Base-by-base conservation (phyloP, 2,329 filamentous ascomycete species). In the Alternaria postmessia region DNA sequence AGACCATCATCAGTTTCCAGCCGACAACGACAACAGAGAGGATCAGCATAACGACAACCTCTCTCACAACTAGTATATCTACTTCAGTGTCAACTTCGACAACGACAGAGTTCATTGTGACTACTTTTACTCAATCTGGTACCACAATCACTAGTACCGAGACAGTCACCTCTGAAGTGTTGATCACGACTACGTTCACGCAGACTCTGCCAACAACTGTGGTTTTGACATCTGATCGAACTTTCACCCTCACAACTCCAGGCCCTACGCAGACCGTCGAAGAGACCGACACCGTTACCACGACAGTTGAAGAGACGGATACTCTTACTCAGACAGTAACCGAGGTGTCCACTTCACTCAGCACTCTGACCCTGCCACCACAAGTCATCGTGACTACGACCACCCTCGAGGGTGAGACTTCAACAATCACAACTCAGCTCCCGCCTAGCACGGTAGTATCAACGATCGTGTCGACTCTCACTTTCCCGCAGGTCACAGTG, bases 401-500 rank as follows among this genome's bases (percentile, higher is more conserved):
- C 9, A 73, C 67, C 0, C 26, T 66, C 1, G 66, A 59, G 4
- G 69, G 62, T 3, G 43, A 54, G 1, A 69, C 67, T 7, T 62
- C 54, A 6, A 47, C 61, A 1, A 52, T 64, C 2, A 72, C 67
- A 1, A 66, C 63, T 2, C 59, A 66, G 24, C 38, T 69, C 3
- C 63, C 69, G 5, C 51, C 59, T 26, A 63, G 43, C 12, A 70
- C 66, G 11, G 51, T 63, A 59, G 64, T 43, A 20, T 70, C 69
- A 3, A 74, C 71, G 0, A 59, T 71, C 28, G 36, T 67, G 7
- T 69, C 67, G 0, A 75, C 70, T 7, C 42, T 67, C 0, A 72
- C 64, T 12, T 34, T 67, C 2, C 55, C 58, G 11, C 52, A 24
- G 38, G 48, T 49, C 9, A 67, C 63, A 2, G 38, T 59, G 3